Base-by-base conservation (phyloP, 1,139 yeast species). In the Trichomonascaceae sp. region DNA sequence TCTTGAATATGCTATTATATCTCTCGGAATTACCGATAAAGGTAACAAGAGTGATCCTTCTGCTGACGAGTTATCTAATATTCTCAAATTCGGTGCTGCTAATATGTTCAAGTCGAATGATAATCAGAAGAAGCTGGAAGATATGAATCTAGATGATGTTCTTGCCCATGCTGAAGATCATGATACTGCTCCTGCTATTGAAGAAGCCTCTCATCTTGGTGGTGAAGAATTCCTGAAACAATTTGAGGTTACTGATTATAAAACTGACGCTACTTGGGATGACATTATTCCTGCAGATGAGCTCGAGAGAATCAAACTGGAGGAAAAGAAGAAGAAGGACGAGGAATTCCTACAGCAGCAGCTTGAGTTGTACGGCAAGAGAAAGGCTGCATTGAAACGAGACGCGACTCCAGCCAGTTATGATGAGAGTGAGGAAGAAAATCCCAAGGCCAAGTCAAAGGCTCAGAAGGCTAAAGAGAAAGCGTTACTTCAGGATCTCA, bases 251-350 rank as follows among this genome's bases (percentile, higher is more conserved):
- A 95, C 99, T 0, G 99, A 95, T 70, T 95, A 91, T 71, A 95
- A 95, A 71, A 98, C 99, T 0, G 98, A 95, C 69, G 90, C 93
- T 57, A 95, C 90, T 61, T 95, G 99, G 99, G 99, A 95, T 73
- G 99, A 95, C 69, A 95, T 95, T 63, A 95, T 95, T 64, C 99
- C 99, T 0, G 95, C 89, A 60, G 96, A 89, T 52, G 99, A 95
- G 70, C 77, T 95, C 58, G 80, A 83, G 55, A 87, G 87, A 67
- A 78, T 95, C 65, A 93, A 95, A 69, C 96, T 87, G 59, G 96
- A 90, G 57, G 99, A 93, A 66, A 85, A 86, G 75, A 84, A 83
- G 68, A 81, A 87, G 53, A 82, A 85, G 47, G 97, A 93, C 62
- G 97, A 93, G 60, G 85, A 81, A 59, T 91, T 83, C 67, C 78